Evolutionary conservation across 1,139 yeast species (phyloP), one percentile per base, ranked within the genome.

Genomic region (Yamadazyma sp.): DNA sequence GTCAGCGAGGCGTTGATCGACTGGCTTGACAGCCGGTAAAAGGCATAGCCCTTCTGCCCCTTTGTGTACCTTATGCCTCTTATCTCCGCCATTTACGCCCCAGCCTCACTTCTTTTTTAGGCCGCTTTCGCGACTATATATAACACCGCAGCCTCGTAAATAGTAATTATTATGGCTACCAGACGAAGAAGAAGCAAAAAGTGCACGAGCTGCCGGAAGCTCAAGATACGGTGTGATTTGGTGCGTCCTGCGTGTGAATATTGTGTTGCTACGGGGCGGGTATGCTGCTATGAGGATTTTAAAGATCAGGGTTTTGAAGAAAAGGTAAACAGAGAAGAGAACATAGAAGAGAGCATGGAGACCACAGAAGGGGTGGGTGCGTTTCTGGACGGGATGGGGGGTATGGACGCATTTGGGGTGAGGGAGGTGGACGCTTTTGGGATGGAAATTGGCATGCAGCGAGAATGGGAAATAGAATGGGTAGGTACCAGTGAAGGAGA

Each of bases 231-330:
- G 29, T 65, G 70, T 43, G 54, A 62, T 38, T 62, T 60, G 34
- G 59, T 44, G 6, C 51, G 51, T 35, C 70, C 70, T 1, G 32
- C 40, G 1, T 64, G 70, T 45, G 70, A 64, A 35, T 64, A 64
- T 41, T 64, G 70, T 38, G 41, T 34, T 7, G 61, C 63, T 31
- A 62, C 69, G 15, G 45, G 43, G n/a, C 43, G 67, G 12, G 35
- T 34, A 4, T 65, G 70, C 40, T 41, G 45, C 1, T 65, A 65
- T 38, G 50, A 47, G 13, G 22, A n/a, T n/a, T n/a, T n/a, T n/a
- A n/a, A n/a, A n/a, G n/a, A n/a, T n/a, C n/a, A n/a, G n/a, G n/a
- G n/a, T n/a, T n/a, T 22, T 7, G 34, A 25, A 6, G 24, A 16
- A 6, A 13, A 15, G 5, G 16, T 4, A 27, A 15, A 23, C n/a